These are phyloP conservation scores for Cyberlindnera bimundalis DNA, from an alignment of 805 yeast genomes.

Conservation along the genomic window DNA sequence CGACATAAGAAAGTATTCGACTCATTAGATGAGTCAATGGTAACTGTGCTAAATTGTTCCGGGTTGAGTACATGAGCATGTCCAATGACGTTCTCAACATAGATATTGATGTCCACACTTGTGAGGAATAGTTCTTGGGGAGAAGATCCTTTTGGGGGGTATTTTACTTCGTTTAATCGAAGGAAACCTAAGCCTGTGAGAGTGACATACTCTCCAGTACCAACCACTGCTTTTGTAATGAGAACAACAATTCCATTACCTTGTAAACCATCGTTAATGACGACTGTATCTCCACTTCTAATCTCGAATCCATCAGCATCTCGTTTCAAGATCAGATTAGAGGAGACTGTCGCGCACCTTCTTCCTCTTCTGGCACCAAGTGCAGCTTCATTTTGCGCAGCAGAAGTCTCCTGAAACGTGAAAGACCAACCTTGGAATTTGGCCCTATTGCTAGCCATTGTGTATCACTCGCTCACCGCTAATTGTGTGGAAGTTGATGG, in stretches of 20 bases:
- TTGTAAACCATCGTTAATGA: slow-evolving; percentile 35
- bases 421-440: slow-evolving; percentile 25
- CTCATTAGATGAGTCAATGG: slow-evolving; percentile 35
- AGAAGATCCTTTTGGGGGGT: slow-evolving; percentile 25
- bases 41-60: slow-evolving; percentile 32
- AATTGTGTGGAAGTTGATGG: no score
- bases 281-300: slow-evolving; percentile 50
- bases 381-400: not conserved
- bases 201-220: slow-evolving; percentile 46
- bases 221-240: slow-evolving; percentile 49
- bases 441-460: slow-evolving; percentile 22
- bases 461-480: no score
- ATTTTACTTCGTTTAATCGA: slow-evolving; percentile 38
- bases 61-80: slow-evolving; percentile 43
- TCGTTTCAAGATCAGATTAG: slow-evolving; percentile 32
- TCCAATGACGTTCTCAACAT: slow-evolving; percentile 39
- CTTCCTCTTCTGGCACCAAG: slow-evolving; percentile 14
- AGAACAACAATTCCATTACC: slow-evolving; percentile 41
- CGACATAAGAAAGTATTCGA: slow-evolving; percentile 31
- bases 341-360: slow-evolving; percentile 11
- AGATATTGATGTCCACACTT: slow-evolving; percentile 43
- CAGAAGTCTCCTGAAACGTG: slow-evolving; percentile 9
- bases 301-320: slow-evolving; percentile 46
- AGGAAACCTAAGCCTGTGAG: slow-evolving; percentile 47
- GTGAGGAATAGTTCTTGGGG: slow-evolving; percentile 54